Evolutionary conservation across 352 stramenopile species (phyloP).

Genomic region (Phytophthora palmivora): DNA sequence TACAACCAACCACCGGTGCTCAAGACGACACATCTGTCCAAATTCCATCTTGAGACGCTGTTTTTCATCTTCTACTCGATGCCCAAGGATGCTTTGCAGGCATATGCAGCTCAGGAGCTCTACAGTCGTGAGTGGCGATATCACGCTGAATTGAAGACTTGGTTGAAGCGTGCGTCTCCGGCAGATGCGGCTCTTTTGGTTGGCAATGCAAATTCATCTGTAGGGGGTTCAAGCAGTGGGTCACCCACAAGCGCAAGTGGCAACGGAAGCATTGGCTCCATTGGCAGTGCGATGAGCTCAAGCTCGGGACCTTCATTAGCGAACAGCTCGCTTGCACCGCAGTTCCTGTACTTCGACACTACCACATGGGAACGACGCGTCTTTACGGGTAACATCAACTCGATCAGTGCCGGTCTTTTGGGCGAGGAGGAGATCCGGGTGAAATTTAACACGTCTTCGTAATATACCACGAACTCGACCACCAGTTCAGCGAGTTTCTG

Average conservation of each 20-base stretch:
- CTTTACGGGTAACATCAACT: slow-evolving; percentile 92
- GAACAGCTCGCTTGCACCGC: slow-evolving; percentile 54
- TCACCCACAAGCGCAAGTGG: slow-evolving; percentile 30
- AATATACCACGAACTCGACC: slow-evolving; percentile 54
- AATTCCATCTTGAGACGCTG: slow-evolving; percentile 98
- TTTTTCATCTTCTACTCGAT: slow-evolving; percentile 99
- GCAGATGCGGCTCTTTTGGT: slow-evolving; percentile 68
- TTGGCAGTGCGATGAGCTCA: slow-evolving; percentile 61
- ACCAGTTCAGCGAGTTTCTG: slow-evolving; percentile 23
- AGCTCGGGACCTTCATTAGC: slow-evolving; percentile 38
- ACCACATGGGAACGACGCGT: slow-evolving; percentile 94
- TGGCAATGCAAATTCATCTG: slow-evolving; percentile 39
- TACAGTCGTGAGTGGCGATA: slow-evolving; percentile 97
- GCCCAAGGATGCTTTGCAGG: slow-evolving; percentile 97
- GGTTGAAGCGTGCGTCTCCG: slow-evolving; percentile 92
- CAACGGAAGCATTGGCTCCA: slow-evolving; percentile 67
- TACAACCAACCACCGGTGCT: slow-evolving; percentile 96
- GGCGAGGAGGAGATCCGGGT: slow-evolving; percentile 95
- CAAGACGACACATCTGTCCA: slow-evolving; percentile 97
- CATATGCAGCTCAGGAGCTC: slow-evolving; percentile 89
- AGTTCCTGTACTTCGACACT: slow-evolving; percentile 97
- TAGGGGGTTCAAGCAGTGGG: slow-evolving; percentile 34
- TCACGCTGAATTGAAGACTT: slow-evolving; percentile 97
- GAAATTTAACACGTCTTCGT: slow-evolving; percentile 91
- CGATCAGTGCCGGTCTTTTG: slow-evolving; percentile 89